A percentile compares a stretch with the other conserved stretches of the same genome.
Evolutionary conservation across 2,329 filamentous ascomycete genomes (phyloP).

Genomic region (Colletotrichum salicis): DNA sequence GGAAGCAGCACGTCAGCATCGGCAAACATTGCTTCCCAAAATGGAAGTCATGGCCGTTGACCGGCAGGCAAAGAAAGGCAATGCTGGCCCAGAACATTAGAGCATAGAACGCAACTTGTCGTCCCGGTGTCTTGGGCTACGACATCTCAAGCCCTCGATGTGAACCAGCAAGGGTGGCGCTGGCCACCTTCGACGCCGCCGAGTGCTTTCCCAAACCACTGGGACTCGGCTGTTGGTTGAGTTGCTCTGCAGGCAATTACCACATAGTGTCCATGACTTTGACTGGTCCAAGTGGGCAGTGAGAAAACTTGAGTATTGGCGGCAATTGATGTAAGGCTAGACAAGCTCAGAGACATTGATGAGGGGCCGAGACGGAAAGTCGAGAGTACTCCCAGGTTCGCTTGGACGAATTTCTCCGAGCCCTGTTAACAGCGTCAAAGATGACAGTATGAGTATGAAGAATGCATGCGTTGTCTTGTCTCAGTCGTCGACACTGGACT

Average conservation of each 20-base stretch:
- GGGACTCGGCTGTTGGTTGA: not conserved
- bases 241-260: not conserved
- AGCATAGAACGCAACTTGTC: not conserved
- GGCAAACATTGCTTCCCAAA: not conserved
- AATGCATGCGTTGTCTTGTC: not conserved
- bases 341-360: not conserved
- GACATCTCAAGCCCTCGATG: slow-evolving; percentile 5
- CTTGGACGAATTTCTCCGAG: not conserved
- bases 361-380: not conserved
- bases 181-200: not conserved
- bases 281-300: not conserved
- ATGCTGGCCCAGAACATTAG: not conserved
- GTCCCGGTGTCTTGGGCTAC: not conserved
- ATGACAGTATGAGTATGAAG: not conserved
- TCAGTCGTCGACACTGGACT: not conserved
- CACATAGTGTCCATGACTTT: not conserved
- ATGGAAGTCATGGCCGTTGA: not conserved
- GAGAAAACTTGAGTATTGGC: not conserved
- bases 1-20: not conserved
- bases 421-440: not conserved
- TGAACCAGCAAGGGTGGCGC: slow-evolving; percentile 11
- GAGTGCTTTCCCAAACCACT: not conserved
- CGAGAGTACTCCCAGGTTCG: not conserved
- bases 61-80: not conserved
- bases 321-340: not conserved